Conservation (phyloP, 805 yeast species). For the Candida coquimbonensis region DNA sequence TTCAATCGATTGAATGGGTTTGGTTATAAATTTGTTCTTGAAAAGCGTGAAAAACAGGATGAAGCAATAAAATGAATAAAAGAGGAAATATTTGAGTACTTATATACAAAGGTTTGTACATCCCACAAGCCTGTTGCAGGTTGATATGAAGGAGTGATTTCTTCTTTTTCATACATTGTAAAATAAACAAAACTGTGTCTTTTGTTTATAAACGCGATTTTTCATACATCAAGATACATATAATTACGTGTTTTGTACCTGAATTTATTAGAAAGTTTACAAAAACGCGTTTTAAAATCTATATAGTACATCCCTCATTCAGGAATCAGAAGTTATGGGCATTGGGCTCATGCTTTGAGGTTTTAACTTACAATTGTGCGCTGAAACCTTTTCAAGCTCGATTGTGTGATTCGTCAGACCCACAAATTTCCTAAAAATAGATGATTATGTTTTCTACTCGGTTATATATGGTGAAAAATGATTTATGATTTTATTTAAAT, state of each 20-base stretch:
- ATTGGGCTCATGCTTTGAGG: too few species aligned
- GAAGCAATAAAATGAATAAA: not conserved
- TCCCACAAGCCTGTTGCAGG: not conserved
- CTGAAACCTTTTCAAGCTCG: too few species aligned
- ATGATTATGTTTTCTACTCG: too few species aligned
- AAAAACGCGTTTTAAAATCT: too few species aligned
- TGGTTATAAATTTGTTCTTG: too few species aligned
- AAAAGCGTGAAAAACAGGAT: not conserved
- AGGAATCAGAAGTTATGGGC: too few species aligned
- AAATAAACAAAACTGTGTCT: not conserved
- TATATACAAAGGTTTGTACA: not conserved
- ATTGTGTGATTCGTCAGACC: too few species aligned
- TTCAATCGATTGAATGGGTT: not conserved
- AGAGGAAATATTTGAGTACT: not conserved
- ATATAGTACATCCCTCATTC: too few species aligned
- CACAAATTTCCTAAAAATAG: too few species aligned
- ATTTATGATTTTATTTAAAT: constrained; percentile 2
- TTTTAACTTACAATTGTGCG: too few species aligned
- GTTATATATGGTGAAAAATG: not conserved
- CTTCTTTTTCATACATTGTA: not conserved
- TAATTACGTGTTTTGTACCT: too few species aligned
- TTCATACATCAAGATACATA: not conserved
- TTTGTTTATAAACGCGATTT: not conserved
- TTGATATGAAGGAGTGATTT: not conserved
- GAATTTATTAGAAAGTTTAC: too few species aligned